Evolutionary conservation across 306 rosid genomes (phyloP).

Genomic region (Medicago lupulina): DNA sequence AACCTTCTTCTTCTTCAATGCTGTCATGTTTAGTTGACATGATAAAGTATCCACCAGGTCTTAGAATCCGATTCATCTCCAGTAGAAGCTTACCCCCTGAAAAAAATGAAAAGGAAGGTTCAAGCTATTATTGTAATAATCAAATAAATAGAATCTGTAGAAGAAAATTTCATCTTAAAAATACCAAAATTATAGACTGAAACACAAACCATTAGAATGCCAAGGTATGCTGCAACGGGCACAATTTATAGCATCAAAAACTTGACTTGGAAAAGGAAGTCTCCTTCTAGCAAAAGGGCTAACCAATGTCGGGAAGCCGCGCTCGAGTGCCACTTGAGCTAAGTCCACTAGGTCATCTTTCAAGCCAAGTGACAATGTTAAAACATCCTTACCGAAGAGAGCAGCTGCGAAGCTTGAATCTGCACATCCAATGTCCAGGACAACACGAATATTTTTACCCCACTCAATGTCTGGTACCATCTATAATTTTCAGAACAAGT

Average conservation of each 20-base stretch:
- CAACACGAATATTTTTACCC: slow-evolving; percentile 89
- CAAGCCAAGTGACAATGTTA: slow-evolving; percentile 84
- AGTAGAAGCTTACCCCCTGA: slow-evolving; percentile 89
- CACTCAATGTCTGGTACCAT: slow-evolving; percentile 98
- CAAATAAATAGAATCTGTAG: slow-evolving; percentile 11
- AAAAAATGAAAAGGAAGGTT: slow-evolving; percentile 11
- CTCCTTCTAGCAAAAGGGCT: slow-evolving; percentile 76
- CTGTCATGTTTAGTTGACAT: slow-evolving; percentile 80
- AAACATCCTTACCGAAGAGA: slow-evolving; percentile 79
- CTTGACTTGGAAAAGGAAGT: slow-evolving; percentile 91
- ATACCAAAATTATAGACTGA: slow-evolving; percentile 9
- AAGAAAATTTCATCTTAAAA: not conserved
- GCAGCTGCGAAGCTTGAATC: slow-evolving; percentile 79
- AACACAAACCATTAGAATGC: slow-evolving; percentile 79
- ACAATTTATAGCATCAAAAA: slow-evolving; percentile 88
- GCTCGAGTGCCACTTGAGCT: slow-evolving; percentile 91
- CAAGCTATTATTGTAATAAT: slow-evolving; percentile 16
- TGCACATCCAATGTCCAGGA: slow-evolving; percentile 82
- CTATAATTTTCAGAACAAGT: slow-evolving; percentile 55
- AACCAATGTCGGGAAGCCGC: slow-evolving; percentile 83
- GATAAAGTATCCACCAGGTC: slow-evolving; percentile 89
- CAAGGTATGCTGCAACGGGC: slow-evolving; percentile 75
- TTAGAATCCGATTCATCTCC: slow-evolving; percentile 89
- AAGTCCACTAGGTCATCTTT: slow-evolving; percentile 87
- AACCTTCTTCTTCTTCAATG: slow-evolving; percentile 94